Base-by-base conservation (phyloP, 2,329 filamentous ascomycete species). In the Alternaria ventricosa region DNA sequence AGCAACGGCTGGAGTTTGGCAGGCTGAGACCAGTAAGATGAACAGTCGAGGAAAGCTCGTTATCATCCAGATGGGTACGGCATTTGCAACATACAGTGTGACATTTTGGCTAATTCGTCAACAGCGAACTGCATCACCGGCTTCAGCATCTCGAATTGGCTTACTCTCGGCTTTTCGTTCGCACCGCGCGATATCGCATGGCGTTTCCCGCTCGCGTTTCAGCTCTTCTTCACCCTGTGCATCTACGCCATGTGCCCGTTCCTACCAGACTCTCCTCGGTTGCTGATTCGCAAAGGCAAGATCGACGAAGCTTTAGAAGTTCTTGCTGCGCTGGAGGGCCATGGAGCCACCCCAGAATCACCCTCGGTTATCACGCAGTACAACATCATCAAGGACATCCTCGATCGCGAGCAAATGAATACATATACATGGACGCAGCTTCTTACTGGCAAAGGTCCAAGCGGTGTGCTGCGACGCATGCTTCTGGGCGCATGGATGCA, bases 201-300 rank as follows among this genome's bases (percentile, higher is more conserved):
- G 77, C 70, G 78, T 2, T 78, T 90, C n/a, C 85, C 87, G 0
- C 87, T 86, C 1, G 84, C 86, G 0, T 71, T 88, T 3, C 85
- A 87, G 0, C 85, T 87, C 0, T 82, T 90, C 55, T 87, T 89
- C 64, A 87, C 86, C 0, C 86, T 88, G 0, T 83, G 84, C 63
- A 79, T 89, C 3, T 87, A 75, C 84, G 30, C 87, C 85, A 71
- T 81, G 75, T 64, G 80, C 43, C 85, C 85, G 30, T 79, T 74
- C 70, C 78, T 66, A 66, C 79, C 80, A 55, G 70, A 82, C 78
- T 74, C 77, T 70, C 65, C 85, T 4, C 74, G 87, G 51, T 82
- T 85, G 0, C 77, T 87, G 28, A 84, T 88, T 20, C 79, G 87
- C 2, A 85, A 84, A 22, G 86, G 86, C 5, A 75, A 74, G 59